phyloP scores from a whole-genome alignment of 768 basidiomycete species.

The Mycena chlorophos region DNA sequence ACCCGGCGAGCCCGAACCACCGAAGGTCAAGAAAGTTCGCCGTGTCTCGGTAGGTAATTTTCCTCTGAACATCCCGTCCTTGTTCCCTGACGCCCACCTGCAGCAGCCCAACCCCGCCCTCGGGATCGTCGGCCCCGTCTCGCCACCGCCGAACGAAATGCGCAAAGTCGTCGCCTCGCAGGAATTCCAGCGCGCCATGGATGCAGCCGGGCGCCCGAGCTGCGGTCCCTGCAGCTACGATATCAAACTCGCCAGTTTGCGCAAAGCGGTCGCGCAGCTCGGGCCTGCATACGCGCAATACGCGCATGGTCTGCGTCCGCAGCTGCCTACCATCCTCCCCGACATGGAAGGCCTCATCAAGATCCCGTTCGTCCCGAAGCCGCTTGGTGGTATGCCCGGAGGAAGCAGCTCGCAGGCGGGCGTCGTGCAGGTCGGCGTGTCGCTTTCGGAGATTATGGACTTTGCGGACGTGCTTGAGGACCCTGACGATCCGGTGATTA shows the following conservation, averaged over 20 bases:
- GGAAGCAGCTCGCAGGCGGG: background rate
- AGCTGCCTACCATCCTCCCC: conserved; percentile 12
- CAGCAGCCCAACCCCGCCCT: background rate
- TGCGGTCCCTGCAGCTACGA: conserved; percentile 17
- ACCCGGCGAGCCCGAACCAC: background rate
- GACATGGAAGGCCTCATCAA: conserved; percentile 5
- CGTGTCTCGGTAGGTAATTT: background rate
- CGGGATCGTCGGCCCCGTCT: background rate
- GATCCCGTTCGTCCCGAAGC: conserved; percentile 20
- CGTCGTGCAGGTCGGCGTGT: conserved; percentile 9
- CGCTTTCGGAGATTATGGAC: conserved; percentile 19
- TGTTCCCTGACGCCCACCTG: background rate
- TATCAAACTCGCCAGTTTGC: conserved; percentile 15
- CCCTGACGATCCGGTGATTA: conserved; percentile 13
- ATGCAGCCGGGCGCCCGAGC: background rate
- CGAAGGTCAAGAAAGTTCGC: background rate
- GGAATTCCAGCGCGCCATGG: conserved; percentile 10
- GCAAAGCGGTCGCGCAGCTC: conserved; percentile 8
- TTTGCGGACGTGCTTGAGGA: conserved; percentile 19
- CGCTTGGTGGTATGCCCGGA: background rate
- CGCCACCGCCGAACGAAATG: background rate
- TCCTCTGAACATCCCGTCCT: background rate
- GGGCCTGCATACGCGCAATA: conserved; percentile 13
- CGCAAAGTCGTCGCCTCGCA: conserved; percentile 1
- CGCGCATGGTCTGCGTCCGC: conserved; percentile 16